Evolutionary conservation across 169 alveolate species (phyloP), one percentile per base, ranked within the genome.

Genomic region (Fabrea salina): DNA sequence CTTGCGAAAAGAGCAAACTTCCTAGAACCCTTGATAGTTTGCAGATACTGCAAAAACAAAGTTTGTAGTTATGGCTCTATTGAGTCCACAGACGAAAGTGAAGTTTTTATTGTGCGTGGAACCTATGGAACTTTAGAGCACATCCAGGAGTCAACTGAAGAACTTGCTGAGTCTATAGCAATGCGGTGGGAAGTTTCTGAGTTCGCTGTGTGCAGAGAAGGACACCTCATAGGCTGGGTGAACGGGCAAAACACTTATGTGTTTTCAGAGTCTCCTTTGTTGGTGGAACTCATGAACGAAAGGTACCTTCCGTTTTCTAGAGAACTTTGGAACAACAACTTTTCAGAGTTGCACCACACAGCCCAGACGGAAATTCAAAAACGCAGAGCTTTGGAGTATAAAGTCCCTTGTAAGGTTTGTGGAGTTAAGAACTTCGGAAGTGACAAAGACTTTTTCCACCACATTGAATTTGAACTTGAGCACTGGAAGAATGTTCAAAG

Each of bases 201-300:
- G 2, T 61, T 47, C 54, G 74, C 11, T n/a, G 32, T 5, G n/a
- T 61, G 74, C 50, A 35, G 51, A 4, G 0, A 35, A 33, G 32
- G 32, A 2, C 74, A 61, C 39, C 25, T 37, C 8, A 61, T 61
- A n/a, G 74, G 53, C 0, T 61, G 74, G 74, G 32, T n/a, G 16
- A n/a, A 33, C 16, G 22, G 32, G 19, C 2, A 37, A 16, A 11
- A 30, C 25, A 32, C 41, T 27, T 32, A 33, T 61, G 11, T 61
- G 7, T 2, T 30, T 33, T 47, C 32, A 0, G 39, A 5, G 25
- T 61, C 74, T 61, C 74, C 74, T 35, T n/a, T 61, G 22, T n/a
- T 27, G 32, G 16, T 61, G 25, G 25, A 13, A 16, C 25, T 61
- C 8, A 47, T 51, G 13, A 37, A 11, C 11, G 66, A 33, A 8